Evolutionary conservation across 768 basidiomycete species (phyloP).

Genomic region (Boletus rufocinnamomeus): DNA sequence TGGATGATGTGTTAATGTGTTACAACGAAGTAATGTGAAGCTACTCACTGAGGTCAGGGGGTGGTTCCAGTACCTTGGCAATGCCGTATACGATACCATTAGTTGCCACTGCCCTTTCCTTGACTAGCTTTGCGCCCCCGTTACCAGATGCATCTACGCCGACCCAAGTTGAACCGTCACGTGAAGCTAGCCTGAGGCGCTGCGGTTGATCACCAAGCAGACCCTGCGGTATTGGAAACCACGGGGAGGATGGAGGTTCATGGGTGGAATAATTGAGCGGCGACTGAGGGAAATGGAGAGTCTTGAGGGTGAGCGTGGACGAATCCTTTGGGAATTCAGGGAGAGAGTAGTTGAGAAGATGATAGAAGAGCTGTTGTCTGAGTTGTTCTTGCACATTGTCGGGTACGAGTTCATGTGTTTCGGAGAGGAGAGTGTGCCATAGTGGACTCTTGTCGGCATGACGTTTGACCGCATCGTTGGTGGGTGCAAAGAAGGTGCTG

Average conservation of each 20-base stretch:
- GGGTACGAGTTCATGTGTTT: constrained; percentile 39
- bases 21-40: not conserved
- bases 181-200: constrained; percentile 63
- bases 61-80: constrained; percentile 70
- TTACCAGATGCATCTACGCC: constrained; percentile 79
- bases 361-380: constrained; percentile 92
- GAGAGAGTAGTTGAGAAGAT: constrained; percentile 83
- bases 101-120: constrained; percentile 53
- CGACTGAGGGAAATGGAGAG: constrained; percentile 71
- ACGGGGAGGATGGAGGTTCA: constrained; percentile 75
- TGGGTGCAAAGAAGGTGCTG: constrained; percentile 91
- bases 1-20: constrained; percentile 1
- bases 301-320: constrained; percentile 46
- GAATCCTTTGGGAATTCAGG: constrained; percentile 43
- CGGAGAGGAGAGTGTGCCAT: constrained; percentile 34
- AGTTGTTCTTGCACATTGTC: constrained; percentile 86
- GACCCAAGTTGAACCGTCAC: constrained; percentile 52
- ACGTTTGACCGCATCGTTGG: constrained; percentile 81
- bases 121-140: constrained; percentile 70
- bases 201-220: constrained; percentile 82
- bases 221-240: constrained; percentile 84
- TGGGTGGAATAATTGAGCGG: constrained; percentile 60
- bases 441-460: constrained; percentile 37
- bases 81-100: constrained; percentile 85
- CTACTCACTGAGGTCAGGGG: constrained; percentile 68